Evolutionary conservation across 441 rosid genomes (phyloP), one percentile per base, ranked within the genome.

Genomic region (Jatropha multifida): DNA sequence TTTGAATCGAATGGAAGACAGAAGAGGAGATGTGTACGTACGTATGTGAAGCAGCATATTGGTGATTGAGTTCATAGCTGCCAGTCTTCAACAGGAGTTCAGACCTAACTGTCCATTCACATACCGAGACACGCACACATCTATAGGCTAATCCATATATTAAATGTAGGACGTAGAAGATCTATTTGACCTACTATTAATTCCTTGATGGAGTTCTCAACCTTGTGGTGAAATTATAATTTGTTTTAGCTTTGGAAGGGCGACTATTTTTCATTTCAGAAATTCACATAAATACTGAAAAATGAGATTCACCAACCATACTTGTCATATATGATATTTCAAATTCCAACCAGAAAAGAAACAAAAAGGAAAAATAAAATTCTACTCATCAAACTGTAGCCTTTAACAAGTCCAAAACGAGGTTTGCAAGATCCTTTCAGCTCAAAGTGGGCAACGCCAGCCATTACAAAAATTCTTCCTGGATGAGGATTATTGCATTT

Each of bases 91-190:
- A 40, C 88, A 3, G 80, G 56, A 76, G 51, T 66, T 87, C 87
- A 76, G 65, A 85, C 88, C 86, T 85, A 83, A 68, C 85, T 7
- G 66, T 85, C 90, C 59, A 46, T 48, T 58, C 55, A 54, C 11
- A 0, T 5, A 17, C 32, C 17, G 17, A 2, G 8, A 48, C 4
- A 12, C 4, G 3, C 52, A 3, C 14, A 10, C 8, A 1, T 15
- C 14, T 18, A 2, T 17, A 7, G 17, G 58, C 7, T 54, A 4
- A 54, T 17, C 2, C 5, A 17, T 7, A 49, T 52, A 52, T 17
- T 4, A 14, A 10, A 11, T 17, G 56, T 52, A 17, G 5, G 18
- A 17, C 7, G 12, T 54, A 54, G 55, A 15, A n/a, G 9, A 54
- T 54, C 4, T 58, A 20, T 58, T 20, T 58, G 61, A 58, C 32